Base-by-base conservation (phyloP, 1,284 basidiomycete genomes). In the Apiotrichum porosum region DNA sequence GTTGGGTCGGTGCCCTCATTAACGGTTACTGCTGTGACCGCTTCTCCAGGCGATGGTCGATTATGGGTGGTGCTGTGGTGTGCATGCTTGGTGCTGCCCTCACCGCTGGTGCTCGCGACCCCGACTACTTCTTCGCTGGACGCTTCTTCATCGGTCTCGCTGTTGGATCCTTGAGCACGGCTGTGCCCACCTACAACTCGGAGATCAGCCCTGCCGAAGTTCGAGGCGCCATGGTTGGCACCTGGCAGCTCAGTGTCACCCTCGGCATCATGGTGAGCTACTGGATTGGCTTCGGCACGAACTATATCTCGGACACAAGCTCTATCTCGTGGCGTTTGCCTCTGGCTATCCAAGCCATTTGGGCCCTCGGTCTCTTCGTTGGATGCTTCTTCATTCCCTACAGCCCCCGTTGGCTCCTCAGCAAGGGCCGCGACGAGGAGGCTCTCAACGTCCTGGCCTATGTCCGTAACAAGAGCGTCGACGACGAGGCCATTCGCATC, bases 301-400 rank as follows among this genome's bases (percentile, higher is more conserved):
- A 86, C 69, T 83, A 66, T 54, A 71, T 75, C 41, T 70, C 69
- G 18, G 70, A 72, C 14, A 71, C 70, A 21, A 51, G 44, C 44
- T 54, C 83, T 54, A 82, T 85, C 22, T 81, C 87, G 3, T 89
- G 87, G 86, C 78, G 85, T 48, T 74, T 89, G 42, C 85, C 87
- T 3, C 73, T 89, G 9, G 84, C 79, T 6, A 76, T 90, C 19
- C 87, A 90, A 63, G 77, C 88, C 46, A 78, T 84, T 3, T 86
- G 86, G 12, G 67, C 59, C 30, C 23, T 68, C 24, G 36, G 62
- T 22, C 63, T 71, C 18, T 54, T 81, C 22, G 49, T 76, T 31
- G 68, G 69, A 21, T 56, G 64, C 19, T 44, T 56, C 42, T 73
- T 78, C 52, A 69, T 79, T 28, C 76, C 77, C 12, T 78, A 77